Base-by-base conservation (phyloP, 2,329 filamentous ascomycete species). In the Hypoxylon sp. region DNA sequence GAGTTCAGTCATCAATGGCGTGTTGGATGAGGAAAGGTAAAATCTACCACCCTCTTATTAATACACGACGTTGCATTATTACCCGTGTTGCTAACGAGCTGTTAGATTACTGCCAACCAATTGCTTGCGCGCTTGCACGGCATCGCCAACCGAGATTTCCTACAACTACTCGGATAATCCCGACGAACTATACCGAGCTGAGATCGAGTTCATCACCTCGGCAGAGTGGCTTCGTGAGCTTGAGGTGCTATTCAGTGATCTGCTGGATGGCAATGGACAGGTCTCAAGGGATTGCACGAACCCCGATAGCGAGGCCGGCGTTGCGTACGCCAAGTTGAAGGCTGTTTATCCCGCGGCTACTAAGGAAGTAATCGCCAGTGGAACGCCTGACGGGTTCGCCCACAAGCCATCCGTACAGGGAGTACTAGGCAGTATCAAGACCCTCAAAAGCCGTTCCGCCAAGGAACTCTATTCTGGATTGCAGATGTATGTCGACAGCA, bases 121-220 rank as follows among this genome's bases (percentile, higher is more conserved):
- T 51, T 86, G 86, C 70, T 85, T 89, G 81, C 77, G 85, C 26
- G 87, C 87, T 0, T 89, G 86, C 59, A 90, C 87, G 0, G 85
- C 86, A 0, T 84, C 86, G 0, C 81, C 87, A 0, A 89, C 86
- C 0, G 86, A 89, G 68, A 80, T 90, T 1, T 82, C 81, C 0
- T 89, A 80, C 73, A 89, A 89, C 52, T 15, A 79, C 22, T 80
- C 76, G 6, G 70, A 78, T 0, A 71, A 81, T 4, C 73, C 77
- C 0, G 30, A 55, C 0, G 53, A 71, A 34, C 64, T 49, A 0
- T 89, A 89, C 65, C 75, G 77, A 1, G 87, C 85, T 0, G 81
- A 87, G 49, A 79, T 90, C 11, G 82, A 88, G 52, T 89, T 89
- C 69, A 83, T 89, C 48, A 74, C 77, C 10, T 66, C 54, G 0